Percentiles rank a stretch among this genome's conserved stretches.
Conservation (phyloP, 306 rosid species). For the Rubus parviflorus region DNA sequence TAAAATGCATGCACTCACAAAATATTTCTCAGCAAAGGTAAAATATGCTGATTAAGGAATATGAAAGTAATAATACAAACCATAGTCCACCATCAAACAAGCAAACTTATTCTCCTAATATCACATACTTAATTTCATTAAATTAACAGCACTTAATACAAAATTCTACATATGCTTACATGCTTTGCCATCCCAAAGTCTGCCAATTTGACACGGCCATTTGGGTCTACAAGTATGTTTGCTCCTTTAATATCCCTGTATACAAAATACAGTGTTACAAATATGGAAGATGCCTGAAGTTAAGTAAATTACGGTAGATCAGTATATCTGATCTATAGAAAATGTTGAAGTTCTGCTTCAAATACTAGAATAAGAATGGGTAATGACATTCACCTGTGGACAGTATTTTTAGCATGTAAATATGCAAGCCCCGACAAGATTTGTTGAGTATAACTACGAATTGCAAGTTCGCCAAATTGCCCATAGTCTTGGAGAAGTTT, state of each 20-base stretch:
- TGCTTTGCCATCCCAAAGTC: slow-evolving; percentile 99
- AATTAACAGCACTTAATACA: slow-evolving; percentile 23
- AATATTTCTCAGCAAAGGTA: not conserved
- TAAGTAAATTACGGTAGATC: slow-evolving; percentile 6
- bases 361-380: slow-evolving; percentile 24
- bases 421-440: slow-evolving; percentile 95
- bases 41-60: not conserved
- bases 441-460: slow-evolving; percentile 92
- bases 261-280: slow-evolving; percentile 26
- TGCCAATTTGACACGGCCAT: slow-evolving; percentile 90
- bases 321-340: slow-evolving; percentile 1
- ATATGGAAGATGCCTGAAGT: slow-evolving; percentile 21
- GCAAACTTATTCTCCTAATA: not conserved
- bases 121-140: not conserved
- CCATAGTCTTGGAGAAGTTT: slow-evolving; percentile 97
- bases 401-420: slow-evolving; percentile 86
- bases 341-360: slow-evolving; percentile 19
- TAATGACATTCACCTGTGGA: slow-evolving; percentile 71
- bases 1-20: not conserved
- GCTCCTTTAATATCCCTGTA: slow-evolving; percentile 98
- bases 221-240: slow-evolving; percentile 95
- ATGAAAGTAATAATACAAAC: slow-evolving; percentile 12
- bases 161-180: slow-evolving; percentile 54
- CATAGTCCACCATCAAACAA: slow-evolving; percentile 16
- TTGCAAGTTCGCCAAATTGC: slow-evolving; percentile 76